These are phyloP conservation scores for Lactarius indigo DNA, from an alignment of 768 basidiomycete genomes.

Conservation along the genomic window DNA sequence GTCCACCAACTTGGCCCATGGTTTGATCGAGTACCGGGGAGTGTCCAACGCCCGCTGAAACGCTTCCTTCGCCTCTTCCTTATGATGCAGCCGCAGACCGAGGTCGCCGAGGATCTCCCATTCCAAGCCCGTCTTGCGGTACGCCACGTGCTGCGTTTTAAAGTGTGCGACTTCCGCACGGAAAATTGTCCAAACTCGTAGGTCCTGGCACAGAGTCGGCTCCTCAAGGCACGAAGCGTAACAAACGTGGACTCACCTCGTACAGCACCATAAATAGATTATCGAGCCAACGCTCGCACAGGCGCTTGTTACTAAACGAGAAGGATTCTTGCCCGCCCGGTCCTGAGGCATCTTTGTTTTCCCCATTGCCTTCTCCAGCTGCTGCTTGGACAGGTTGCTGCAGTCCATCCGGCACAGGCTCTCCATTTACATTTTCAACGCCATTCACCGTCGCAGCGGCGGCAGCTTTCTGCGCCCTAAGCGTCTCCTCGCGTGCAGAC, in stretches of 20 bases:
- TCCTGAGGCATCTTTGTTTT: conserved; percentile 28
- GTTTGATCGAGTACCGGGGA: conserved; percentile 82
- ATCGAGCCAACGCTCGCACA: conserved; percentile 97
- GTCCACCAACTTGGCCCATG: conserved; percentile 91
- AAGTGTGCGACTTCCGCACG: conserved; percentile 98
- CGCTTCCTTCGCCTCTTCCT: conserved; percentile 98
- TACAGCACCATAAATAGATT: conserved; percentile 98
- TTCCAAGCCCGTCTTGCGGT: conserved; percentile 93
- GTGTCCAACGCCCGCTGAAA: conserved; percentile 92
- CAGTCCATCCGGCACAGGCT: conserved; percentile 30
- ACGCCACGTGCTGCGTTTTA: conserved; percentile 97
- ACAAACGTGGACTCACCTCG: conserved; percentile 55
- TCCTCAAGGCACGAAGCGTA: not conserved
- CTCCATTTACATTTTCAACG: conserved; percentile 36
- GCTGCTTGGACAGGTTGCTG: conserved; percentile 46
- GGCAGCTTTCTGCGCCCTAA: conserved; percentile 40
- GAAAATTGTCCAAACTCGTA: conserved; percentile 99
- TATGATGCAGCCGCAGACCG: conserved; percentile 90
- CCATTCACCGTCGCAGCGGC: conserved; percentile 37
- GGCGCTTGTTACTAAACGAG: conserved; percentile 92
- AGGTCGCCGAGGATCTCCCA: conserved; percentile 99
- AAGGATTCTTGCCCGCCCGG: conserved; percentile 54
- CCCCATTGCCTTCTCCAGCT: conserved; percentile 31
- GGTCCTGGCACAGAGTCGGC: conserved; percentile 52
- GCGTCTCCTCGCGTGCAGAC: conserved; percentile 45